Base-by-base conservation (phyloP, 495 filamentous ascomycete species). In the Neurospora cerealis region DNA sequence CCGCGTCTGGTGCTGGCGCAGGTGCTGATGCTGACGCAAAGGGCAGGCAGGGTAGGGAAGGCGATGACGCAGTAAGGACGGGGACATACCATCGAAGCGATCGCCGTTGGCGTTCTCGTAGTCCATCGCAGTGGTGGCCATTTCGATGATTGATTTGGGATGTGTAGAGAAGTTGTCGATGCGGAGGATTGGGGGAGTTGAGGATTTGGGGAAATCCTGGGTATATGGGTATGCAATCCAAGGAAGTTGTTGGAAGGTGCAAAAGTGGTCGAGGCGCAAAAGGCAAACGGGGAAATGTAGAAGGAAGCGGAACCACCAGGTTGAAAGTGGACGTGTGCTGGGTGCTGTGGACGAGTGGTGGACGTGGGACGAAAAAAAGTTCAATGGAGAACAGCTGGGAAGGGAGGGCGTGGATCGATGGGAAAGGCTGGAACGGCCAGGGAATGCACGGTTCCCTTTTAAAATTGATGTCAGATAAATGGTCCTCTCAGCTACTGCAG, bases 101-200 rank as follows among this genome's bases (percentile, higher is more conserved):
- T 93, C 90, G 73, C 84, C 86, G 81, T 91, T 93, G 74, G 94
- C 93, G 80, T 90, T 92, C 79, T 96, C 93, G 84, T 94, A 96
- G 79, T 97, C 93, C 87, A 93, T 92, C 73, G 84, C 83, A 7
- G 85, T 86, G 62, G 87, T 88, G 21, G 87, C 84, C 86, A 88
- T 88, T 15, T 66, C 28, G 54, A 82, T 77, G 73, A 74, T 70
- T 69, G 70, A 69, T 76, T 69, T 71, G 38, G 41, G 37, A 17
- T 44, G 34, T 60, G 44, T 37, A 6, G 36, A 37, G 74, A 40
- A 28, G 70, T 70, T 70, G 21, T 46, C 21, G 40, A 44, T 48
- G 42, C 10, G 28, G 28, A 66, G 54, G 54, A 66, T 66, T 66
- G 54, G 54, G 54, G 54, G 28, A 62, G 54, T 17, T 66, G 0